Conservation (phyloP, 116 monocot species). For the Dioscorea cayenensis region DNA sequence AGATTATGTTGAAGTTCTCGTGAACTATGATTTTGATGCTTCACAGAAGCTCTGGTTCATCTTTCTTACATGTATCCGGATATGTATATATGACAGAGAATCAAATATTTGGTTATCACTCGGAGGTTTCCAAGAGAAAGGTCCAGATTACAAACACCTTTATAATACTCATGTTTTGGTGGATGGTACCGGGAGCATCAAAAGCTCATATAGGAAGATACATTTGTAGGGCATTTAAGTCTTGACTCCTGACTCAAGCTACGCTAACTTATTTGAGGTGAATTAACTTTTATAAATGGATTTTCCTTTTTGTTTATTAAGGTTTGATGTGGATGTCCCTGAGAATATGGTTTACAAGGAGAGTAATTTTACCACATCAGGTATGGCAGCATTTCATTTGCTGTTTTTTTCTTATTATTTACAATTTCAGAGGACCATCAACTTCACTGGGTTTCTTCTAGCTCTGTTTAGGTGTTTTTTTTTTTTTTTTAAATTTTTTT, state of each 20-base stretch:
- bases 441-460: too few relatives aligned
- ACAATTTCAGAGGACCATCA: background rate
- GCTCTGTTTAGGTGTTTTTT: too few relatives aligned
- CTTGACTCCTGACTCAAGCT: background rate
- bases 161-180: slow-evolving; percentile 86
- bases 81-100: slow-evolving; percentile 39
- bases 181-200: slow-evolving; percentile 75
- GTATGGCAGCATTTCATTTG: slow-evolving; percentile 12
- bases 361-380: slow-evolving; percentile 71
- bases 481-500: too few relatives aligned
- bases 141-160: slow-evolving; percentile 58
- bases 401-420: background rate
- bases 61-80: background rate
- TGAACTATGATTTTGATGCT: background rate
- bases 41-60: background rate
- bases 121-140: slow-evolving; percentile 93
- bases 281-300: background rate
- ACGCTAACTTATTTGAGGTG: background rate
- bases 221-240: slow-evolving; percentile 53
- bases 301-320: slow-evolving; percentile 4
- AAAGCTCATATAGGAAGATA: slow-evolving; percentile 73
- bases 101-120: slow-evolving; percentile 81
- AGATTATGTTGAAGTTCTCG: too few relatives aligned
- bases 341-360: slow-evolving; percentile 88
- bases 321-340: slow-evolving; percentile 98